Base-by-base conservation (phyloP, 805 yeast genomes). In the Jamesozyma hellenica region DNA sequence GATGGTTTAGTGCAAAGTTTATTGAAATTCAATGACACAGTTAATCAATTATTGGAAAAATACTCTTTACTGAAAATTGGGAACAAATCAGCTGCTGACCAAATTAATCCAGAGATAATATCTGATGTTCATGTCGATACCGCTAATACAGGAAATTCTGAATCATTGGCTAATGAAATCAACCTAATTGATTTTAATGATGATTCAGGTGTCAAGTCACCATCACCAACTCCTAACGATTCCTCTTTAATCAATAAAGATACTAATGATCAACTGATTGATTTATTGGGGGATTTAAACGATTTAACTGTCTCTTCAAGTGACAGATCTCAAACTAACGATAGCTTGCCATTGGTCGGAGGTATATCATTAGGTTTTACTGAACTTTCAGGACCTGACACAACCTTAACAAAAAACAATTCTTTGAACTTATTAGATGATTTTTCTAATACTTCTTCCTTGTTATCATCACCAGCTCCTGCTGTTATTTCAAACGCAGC, bases 211-310 rank as follows among this genome's bases (percentile, higher is more conserved):
- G 60, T 70, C 12, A 18, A 58, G 1, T 32, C 56, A 11, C 49
- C 53, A 6, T 46, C 50, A 8, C 56, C 47, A 11, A 45, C 42
- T 18, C 38, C 51, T 12, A 40, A 17, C 13, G 25, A 23, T 16
- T 28, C 23, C 10, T 12, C 41, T 28, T 36, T 40, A 17, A 15
- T 42, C 12, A 35, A 18, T 28, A 13, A 33, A 11, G 70, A 50
- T 4, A 25, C 31, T 17, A 49, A 42, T 34, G 67, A 64, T 47
- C 64, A 67, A 12, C 63, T 79, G 38, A 75, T 76, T 39, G 95
- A 87, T 56, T 68, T 88, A 46, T 67, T 87, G 43, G 78, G 83
- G 37, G 92, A 80, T 47, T 65, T 83, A 49, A 71, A 79, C 25
- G 72, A 79, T 35, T 67, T 83, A 43, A 72, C 84, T 2, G 72